These are phyloP conservation scores for Cicer arietinum DNA, from an alignment of 306 rosid genomes.

Conservation along the genomic window DNA sequence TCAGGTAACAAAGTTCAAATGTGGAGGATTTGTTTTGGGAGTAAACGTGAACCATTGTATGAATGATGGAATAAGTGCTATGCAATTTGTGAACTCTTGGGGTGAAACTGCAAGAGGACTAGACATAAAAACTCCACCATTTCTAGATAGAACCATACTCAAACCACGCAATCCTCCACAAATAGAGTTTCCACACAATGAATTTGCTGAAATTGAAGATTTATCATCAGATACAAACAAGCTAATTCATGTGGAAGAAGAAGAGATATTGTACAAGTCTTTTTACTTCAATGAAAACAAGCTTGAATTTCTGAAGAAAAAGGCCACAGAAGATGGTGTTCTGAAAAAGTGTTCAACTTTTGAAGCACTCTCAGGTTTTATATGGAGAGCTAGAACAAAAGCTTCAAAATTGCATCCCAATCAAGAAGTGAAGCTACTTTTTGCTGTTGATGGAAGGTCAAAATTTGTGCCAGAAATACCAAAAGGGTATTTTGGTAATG, in stretches of 20 bases:
- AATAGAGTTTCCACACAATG: slow-evolving; percentile 62
- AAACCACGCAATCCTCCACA: slow-evolving; percentile 66
- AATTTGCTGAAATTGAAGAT: slow-evolving; percentile 73
- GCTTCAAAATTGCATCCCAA: slow-evolving; percentile 68
- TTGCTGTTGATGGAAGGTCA: slow-evolving; percentile 81
- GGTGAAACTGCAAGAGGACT: slow-evolving; percentile 69
- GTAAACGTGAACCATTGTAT: slow-evolving; percentile 66
- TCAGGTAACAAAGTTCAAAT: slow-evolving; percentile 78
- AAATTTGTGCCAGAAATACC: slow-evolving; percentile 74
- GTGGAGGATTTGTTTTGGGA: slow-evolving; percentile 81
- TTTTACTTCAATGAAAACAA: slow-evolving; percentile 63
- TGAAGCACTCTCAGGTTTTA: slow-evolving; percentile 77
- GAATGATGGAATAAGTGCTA: slow-evolving; percentile 75
- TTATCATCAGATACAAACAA: slow-evolving; percentile 60
- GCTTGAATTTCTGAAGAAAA: slow-evolving; percentile 63
- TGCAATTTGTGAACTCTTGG: slow-evolving; percentile 81
- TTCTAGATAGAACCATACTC: slow-evolving; percentile 69
- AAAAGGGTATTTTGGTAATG: slow-evolving; percentile 75
- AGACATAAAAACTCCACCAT: slow-evolving; percentile 58
- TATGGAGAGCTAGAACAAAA: slow-evolving; percentile 77
- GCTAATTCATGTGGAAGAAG: slow-evolving; percentile 50
- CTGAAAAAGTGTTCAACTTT: slow-evolving; percentile 63
- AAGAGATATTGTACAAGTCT: slow-evolving; percentile 57
- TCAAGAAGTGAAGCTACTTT: slow-evolving; percentile 75
- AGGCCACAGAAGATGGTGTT: slow-evolving; percentile 63